Evolutionary conservation across 306 rosid genomes (phyloP).

Genomic region (Albizia julibrissin): DNA sequence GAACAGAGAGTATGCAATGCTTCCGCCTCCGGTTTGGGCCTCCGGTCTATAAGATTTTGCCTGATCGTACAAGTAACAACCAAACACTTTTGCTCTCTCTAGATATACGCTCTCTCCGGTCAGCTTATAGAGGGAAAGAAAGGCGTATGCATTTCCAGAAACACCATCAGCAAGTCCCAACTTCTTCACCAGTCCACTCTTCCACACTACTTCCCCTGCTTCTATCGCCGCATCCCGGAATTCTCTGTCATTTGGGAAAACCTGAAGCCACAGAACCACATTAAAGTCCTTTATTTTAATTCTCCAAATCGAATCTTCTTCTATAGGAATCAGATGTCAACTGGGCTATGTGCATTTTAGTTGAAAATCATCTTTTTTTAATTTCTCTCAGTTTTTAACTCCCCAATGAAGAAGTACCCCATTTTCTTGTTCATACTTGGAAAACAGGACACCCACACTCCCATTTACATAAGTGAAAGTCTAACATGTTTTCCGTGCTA

Average conservation of each 20-base stretch:
- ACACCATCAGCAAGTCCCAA: conserved; percentile 87
- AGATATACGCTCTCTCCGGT: conserved; percentile 68
- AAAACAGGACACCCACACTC: no score
- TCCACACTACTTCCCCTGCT: conserved; percentile 97
- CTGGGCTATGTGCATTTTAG: neutral
- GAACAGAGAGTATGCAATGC: conserved; percentile 65
- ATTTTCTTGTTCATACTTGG: neutral
- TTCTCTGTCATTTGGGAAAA: conserved; percentile 67
- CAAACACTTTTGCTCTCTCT: conserved; percentile 82
- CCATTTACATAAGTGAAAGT: neutral
- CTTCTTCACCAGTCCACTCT: conserved; percentile 77
- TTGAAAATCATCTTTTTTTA: no score
- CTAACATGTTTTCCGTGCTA: neutral
- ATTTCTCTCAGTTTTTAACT: neutral
- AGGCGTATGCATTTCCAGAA: conserved; percentile 81
- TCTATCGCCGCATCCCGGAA: conserved; percentile 91
- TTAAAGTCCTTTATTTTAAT: neutral
- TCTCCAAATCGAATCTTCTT: neutral
- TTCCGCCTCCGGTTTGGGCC: conserved; percentile 26
- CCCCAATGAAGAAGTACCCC: neutral
- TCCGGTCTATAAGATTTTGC: conserved; percentile 33
- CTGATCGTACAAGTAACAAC: conserved; percentile 63
- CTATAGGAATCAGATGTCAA: neutral
- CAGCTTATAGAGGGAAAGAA: conserved; percentile 68
- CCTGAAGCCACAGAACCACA: conserved; percentile 41